Conservation (phyloP, 352 stramenopile species). For the Globisporangium cederbergense region DNA sequence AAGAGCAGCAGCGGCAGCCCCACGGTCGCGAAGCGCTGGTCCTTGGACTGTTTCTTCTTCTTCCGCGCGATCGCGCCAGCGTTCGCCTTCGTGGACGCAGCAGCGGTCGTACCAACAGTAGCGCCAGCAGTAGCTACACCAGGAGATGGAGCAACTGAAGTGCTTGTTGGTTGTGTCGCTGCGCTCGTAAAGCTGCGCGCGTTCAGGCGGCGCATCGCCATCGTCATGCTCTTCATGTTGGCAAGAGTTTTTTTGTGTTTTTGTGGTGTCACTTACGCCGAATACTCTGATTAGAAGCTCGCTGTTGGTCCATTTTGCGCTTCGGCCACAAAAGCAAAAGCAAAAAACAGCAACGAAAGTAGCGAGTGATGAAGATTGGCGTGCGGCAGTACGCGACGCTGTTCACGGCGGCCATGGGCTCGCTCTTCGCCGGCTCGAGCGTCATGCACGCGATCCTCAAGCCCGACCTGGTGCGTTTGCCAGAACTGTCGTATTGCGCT, state of each 20-base stretch:
- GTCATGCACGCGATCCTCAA: conserved; percentile 83
- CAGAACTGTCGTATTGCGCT: background rate
- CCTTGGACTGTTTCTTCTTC: conserved; percentile 53
- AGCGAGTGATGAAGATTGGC: conserved; percentile 47
- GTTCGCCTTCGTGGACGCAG: conserved; percentile 17
- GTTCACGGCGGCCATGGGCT: conserved; percentile 67
- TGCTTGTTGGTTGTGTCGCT: background rate
- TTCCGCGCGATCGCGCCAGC: conserved; percentile 15
- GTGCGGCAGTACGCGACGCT: conserved; percentile 75
- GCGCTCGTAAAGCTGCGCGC: conserved; percentile 11
- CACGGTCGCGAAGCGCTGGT: conserved; percentile 59
- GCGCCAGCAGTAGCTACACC: too few species aligned
- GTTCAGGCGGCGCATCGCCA: conserved; percentile 2
- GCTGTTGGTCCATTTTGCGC: background rate
- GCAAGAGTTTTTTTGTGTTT: background rate
- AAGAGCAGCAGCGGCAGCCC: conserved; percentile 81
- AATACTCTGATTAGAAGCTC: background rate
- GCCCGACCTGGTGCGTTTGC: conserved; percentile 61
- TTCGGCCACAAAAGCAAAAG: background rate
- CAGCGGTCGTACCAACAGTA: background rate
- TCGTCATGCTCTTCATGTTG: background rate
- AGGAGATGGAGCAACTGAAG: background rate
- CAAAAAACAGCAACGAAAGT: conserved; percentile 6
- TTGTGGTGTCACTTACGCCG: conserved; percentile 1
- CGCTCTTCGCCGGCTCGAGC: conserved; percentile 80